phyloP scores from a whole-genome alignment of 805 yeast species.

The Pichia kluyveri region DNA sequence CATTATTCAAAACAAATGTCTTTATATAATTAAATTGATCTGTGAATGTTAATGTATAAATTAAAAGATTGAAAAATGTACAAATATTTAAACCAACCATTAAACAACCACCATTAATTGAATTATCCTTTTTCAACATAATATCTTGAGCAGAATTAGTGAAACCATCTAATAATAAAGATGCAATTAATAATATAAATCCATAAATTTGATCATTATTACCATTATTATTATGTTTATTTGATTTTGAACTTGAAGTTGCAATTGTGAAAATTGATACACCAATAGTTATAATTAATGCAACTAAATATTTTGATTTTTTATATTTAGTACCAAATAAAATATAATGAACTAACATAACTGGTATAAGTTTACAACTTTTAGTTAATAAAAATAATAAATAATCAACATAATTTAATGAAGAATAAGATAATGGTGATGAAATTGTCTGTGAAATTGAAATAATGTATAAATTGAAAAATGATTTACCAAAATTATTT shows the following conservation, averaged over 20 bases:
- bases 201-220: neutral
- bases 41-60: constrained; percentile 38
- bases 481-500: constrained; percentile 19
- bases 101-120: constrained; percentile 74
- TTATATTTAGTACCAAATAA: constrained; percentile 70
- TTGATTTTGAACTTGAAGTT: constrained; percentile 28
- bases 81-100: constrained; percentile 61
- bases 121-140: constrained; percentile 38
- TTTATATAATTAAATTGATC: constrained; percentile 43
- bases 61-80: constrained; percentile 37
- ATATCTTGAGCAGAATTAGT: constrained; percentile 93
- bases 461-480: constrained; percentile 32
- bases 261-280: constrained; percentile 69
- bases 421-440: constrained; percentile 72
- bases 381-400: constrained; percentile 80
- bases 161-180: constrained; percentile 80
- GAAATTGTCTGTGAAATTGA: constrained; percentile 72
- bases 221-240: constrained; percentile 16
- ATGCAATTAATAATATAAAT: constrained; percentile 14
- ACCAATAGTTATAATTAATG: constrained; percentile 70
- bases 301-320: constrained; percentile 67
- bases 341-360: constrained; percentile 72
- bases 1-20: constrained; percentile 34
- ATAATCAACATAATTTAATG: constrained; percentile 78
- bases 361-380: constrained; percentile 90